Evolutionary conservation across 2,329 filamentous ascomycete genomes (phyloP).

Genomic region (Fusarium coffeatum): DNA sequence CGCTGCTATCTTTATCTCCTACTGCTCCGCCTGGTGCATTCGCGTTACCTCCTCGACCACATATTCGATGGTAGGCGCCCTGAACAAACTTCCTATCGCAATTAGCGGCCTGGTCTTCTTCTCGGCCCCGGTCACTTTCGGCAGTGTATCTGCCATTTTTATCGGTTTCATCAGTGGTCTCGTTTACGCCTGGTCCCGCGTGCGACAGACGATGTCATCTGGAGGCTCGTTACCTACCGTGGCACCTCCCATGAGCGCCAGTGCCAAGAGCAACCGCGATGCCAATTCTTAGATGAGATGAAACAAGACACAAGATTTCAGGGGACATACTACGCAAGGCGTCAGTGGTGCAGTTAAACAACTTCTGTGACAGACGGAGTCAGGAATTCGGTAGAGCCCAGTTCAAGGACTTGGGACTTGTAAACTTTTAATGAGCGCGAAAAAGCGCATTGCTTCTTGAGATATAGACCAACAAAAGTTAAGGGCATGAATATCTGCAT

Average conservation of each 20-base stretch:
- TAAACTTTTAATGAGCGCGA: constrained; percentile 34
- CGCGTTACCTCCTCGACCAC: constrained; percentile 97
- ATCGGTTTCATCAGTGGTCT: constrained; percentile 93
- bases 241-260: constrained; percentile 80
- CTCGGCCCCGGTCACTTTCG: constrained; percentile 90
- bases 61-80: constrained; percentile 97
- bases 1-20: constrained; percentile 97
- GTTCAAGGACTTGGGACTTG: constrained; percentile 9
- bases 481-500: not conserved
- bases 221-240: constrained; percentile 77
- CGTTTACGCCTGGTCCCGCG: constrained; percentile 76
- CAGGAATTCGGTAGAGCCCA: not conserved
- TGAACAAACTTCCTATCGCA: constrained; percentile 98
- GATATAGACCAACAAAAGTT: constrained; percentile 28
- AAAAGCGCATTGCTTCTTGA: constrained; percentile 5
- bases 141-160: constrained; percentile 89
- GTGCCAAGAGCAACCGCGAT: constrained; percentile 90
- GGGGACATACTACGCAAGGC: not conserved
- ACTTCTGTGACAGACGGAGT: not conserved
- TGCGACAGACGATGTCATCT: constrained; percentile 77
- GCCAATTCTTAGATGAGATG: constrained; percentile 65
- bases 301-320: not conserved
- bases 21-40: constrained; percentile 98
- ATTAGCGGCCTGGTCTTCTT: constrained; percentile 95
- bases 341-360: constrained; percentile 2